Base-by-base conservation (phyloP, 2,329 filamentous ascomycete species). In the Rutstroemia sp. region DNA sequence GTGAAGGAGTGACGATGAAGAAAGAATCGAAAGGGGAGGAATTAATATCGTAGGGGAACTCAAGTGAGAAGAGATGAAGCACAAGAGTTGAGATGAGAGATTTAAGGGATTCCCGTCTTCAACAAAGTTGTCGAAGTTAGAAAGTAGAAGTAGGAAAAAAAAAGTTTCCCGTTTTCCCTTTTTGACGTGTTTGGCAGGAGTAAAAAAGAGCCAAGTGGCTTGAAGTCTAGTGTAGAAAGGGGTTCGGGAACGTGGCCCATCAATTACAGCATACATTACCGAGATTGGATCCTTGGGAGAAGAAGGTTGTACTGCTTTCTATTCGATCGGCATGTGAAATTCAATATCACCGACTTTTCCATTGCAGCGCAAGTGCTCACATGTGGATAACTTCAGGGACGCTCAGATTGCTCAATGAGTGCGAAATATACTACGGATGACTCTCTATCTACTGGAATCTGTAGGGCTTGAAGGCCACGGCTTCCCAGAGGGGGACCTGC, bases 1-100 rank as follows among this genome's bases (percentile, higher is more conserved):
- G 36, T 53, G 51, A 53, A 53, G 27, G 46, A 53, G 40, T 55
- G 38, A 50, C 53, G 38, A 44, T 34, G 46, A 38, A 44, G 40
- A 44, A 44, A 21, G 40, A 44, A 44, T 44, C 23, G 9, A 17
- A 27, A 55, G 36, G 23, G 23, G 17, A 42, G 50, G 23, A 16
- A 56, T 34, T 50, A 56, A 30, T 56, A 55, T 40, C 16, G 36
- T 49, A 49, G 45, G 47, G 42, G 3, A 42, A 36, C 23, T 49
- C 30, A 34, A 12, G 30, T 10, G 30, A 17, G n/a, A 17, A n/a
- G 25, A 36, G 4, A 47, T 47, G 44, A 50, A 14, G 25, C 49
- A 42, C 49, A 54, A 25, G 45, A 54, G 36, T 23, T 46, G 40
- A 44, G n/a, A 49, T 34, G 30, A 36, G 9, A 44, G 21, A 10